These are phyloP conservation scores for Rostrohypoxylon terebratum DNA, from an alignment of 495 filamentous ascomycete genomes.

Conservation along the genomic window DNA sequence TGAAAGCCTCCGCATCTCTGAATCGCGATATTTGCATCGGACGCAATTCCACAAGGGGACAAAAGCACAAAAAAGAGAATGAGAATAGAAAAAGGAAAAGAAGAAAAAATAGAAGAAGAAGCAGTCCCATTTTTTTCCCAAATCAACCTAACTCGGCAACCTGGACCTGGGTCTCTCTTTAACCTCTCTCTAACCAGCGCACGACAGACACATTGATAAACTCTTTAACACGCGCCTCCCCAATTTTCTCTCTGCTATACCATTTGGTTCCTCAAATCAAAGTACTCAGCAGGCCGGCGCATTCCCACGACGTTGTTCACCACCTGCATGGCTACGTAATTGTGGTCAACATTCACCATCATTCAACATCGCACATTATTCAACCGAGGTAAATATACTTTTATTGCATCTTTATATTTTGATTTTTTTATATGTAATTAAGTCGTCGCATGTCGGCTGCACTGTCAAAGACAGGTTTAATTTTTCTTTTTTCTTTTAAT, in stretches of 20 bases:
- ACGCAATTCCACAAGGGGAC: slow-evolving; percentile 33
- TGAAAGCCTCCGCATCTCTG: slow-evolving; percentile 35
- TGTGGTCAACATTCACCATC: slow-evolving; percentile 33
- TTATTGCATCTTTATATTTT: slow-evolving; percentile 12
- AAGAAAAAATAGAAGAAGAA: slow-evolving; percentile 37
- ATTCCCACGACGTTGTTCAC: slow-evolving; percentile 42
- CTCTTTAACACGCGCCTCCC: slow-evolving; percentile 22
- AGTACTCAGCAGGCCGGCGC: slow-evolving; percentile 30
- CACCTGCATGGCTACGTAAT: slow-evolving; percentile 54
- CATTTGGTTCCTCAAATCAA: slow-evolving; percentile 37
- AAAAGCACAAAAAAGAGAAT: slow-evolving; percentile 35
- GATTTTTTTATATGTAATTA: slow-evolving; percentile 29
- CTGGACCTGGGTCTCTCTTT: neutral
- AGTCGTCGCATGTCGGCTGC: slow-evolving; percentile 17
- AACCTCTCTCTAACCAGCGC: slow-evolving; percentile 43
- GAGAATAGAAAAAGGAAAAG: slow-evolving; percentile 31
- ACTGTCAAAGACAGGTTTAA: neutral
- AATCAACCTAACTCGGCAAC: slow-evolving; percentile 13
- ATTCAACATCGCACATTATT: slow-evolving; percentile 21
- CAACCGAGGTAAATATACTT: slow-evolving; percentile 37
- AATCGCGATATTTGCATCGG: slow-evolving; percentile 23
- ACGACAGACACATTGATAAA: slow-evolving; percentile 41
- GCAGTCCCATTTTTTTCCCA: slow-evolving; percentile 10
- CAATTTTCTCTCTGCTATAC: slow-evolving; percentile 31
- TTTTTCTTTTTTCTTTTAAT: neutral